Percentiles rank a stretch among this genome's conserved stretches.
phyloP scores from a whole-genome alignment of 805 yeast genomes.

The Suhomyces sp. region DNA sequence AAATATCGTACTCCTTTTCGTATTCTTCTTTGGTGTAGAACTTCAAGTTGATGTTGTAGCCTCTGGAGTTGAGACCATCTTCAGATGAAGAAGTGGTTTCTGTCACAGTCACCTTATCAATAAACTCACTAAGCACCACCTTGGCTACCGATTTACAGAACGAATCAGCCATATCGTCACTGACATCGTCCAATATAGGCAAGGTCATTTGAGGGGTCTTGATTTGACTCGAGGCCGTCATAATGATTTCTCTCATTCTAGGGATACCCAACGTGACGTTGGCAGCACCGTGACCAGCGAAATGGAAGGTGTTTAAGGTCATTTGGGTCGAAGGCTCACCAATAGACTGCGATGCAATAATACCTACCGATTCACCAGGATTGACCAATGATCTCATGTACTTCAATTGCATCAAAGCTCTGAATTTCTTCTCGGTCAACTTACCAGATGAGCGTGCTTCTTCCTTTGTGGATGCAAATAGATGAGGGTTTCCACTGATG shows the following conservation, averaged over 20 bases:
- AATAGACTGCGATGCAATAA: constrained; percentile 95
- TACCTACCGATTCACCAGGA: constrained; percentile 98
- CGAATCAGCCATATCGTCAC: constrained; percentile 83
- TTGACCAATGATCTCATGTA: constrained; percentile 93
- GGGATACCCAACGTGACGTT: constrained; percentile 99
- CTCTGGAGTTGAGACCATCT: constrained; percentile 52
- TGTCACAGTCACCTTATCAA: constrained; percentile 78
- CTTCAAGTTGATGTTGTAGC: constrained; percentile 70
- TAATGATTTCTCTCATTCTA: constrained; percentile 98
- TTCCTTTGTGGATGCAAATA: constrained; percentile 56
- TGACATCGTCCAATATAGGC: constrained; percentile 77
- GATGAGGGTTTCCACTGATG: constrained; percentile 51
- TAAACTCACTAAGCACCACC: constrained; percentile 82
- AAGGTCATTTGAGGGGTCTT: constrained; percentile 99
- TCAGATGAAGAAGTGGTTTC: constrained; percentile 76
- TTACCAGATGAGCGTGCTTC: constrained; percentile 46
- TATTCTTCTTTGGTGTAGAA: constrained; percentile 79
- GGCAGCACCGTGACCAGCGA: constrained; percentile 99
- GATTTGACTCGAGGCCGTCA: constrained; percentile 95
- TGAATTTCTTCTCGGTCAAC: constrained; percentile 76
- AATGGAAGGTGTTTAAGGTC: constrained; percentile 96
- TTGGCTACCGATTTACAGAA: constrained; percentile 89
- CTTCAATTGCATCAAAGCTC: constrained; percentile 95
- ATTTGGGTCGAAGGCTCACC: constrained; percentile 99
- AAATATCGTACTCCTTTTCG: constrained; percentile 82